phyloP scores from a whole-genome alignment of 176 grass and related monocot genomes.

The Alloteropsis semialata region DNA sequence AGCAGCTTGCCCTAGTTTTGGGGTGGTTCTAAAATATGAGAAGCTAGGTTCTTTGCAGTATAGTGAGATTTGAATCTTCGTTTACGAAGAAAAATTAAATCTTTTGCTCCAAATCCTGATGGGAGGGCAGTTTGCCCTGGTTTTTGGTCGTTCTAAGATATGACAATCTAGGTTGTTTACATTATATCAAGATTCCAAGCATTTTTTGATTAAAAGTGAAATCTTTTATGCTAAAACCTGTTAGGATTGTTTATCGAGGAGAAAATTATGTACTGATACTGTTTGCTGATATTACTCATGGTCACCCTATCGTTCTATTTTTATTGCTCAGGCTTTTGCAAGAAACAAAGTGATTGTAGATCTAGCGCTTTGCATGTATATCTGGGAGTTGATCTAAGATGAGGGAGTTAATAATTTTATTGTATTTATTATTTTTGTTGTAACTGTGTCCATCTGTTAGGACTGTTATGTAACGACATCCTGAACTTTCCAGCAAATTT shows the following conservation, averaged over 20 bases:
- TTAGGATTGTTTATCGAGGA: neutral
- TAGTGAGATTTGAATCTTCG: neutral
- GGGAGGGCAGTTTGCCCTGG: neutral
- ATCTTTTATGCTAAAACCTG: neutral
- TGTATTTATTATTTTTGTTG: neutral
- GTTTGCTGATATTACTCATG: neutral
- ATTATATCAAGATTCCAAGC: neutral
- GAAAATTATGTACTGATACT: neutral
- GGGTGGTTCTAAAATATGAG: neutral
- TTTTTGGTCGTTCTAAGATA: neutral
- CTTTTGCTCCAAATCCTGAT: neutral
- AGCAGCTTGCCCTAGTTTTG: neutral
- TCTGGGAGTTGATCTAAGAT: too few relatives aligned
- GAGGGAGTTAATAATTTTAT: too few relatives aligned
- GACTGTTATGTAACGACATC: neutral
- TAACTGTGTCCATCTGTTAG: neutral
- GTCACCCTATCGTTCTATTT: neutral
- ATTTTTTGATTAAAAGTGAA: neutral
- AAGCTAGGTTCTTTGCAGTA: neutral
- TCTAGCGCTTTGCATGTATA: neutral
- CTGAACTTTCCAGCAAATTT: neutral
- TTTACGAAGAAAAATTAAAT: neutral
- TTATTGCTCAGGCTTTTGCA: neutral
- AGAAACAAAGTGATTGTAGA: neutral
- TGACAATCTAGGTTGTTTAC: neutral